These are phyloP conservation scores for Pseudoturritis turrita DNA, from an alignment of 345 rosid species.

Conservation along the genomic window DNA sequence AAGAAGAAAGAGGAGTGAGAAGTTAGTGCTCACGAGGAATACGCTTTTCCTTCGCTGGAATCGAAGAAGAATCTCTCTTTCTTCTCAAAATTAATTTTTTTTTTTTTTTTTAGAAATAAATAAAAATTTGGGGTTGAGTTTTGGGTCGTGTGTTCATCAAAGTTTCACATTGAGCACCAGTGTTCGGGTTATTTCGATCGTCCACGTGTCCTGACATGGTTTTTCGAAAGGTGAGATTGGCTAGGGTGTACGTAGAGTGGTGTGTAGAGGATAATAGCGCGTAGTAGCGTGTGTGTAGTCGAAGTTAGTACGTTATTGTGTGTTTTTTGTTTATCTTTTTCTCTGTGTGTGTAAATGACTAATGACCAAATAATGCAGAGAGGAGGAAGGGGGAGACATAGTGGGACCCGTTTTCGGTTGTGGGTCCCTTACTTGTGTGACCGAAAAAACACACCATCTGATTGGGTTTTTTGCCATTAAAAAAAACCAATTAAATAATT, in stretches of 20 bases:
- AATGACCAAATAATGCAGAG: slow-evolving; percentile 29
- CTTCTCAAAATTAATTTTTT: background rate
- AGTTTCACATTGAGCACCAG: slow-evolving; percentile 11
- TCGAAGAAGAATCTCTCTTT: slow-evolving; percentile 36
- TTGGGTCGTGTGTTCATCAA: background rate
- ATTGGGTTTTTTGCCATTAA: background rate
- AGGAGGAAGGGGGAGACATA: background rate
- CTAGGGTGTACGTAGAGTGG: background rate
- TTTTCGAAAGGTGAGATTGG: slow-evolving; percentile 7
- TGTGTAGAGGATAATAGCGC: background rate
- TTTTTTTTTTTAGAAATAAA: too few species aligned
- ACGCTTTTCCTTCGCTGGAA: slow-evolving; percentile 48
- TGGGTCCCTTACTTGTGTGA: slow-evolving; percentile 33
- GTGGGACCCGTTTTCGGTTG: slow-evolving; percentile 28
- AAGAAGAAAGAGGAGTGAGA: slow-evolving; percentile 10
- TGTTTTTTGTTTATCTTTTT: background rate
- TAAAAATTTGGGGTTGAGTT: background rate
- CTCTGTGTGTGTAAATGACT: slow-evolving; percentile 9
- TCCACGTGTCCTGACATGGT: background rate
- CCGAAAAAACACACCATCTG: slow-evolving; percentile 29
- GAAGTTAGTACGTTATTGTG: slow-evolving; percentile 7
- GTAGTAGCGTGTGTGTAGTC: slow-evolving; percentile 24
- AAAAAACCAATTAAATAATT: background rate
- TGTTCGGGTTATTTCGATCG: background rate
- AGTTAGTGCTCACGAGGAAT: slow-evolving; percentile 51